Base-by-base conservation (phyloP, 2,329 filamentous ascomycete species). In the Alternaria arbusti region DNA sequence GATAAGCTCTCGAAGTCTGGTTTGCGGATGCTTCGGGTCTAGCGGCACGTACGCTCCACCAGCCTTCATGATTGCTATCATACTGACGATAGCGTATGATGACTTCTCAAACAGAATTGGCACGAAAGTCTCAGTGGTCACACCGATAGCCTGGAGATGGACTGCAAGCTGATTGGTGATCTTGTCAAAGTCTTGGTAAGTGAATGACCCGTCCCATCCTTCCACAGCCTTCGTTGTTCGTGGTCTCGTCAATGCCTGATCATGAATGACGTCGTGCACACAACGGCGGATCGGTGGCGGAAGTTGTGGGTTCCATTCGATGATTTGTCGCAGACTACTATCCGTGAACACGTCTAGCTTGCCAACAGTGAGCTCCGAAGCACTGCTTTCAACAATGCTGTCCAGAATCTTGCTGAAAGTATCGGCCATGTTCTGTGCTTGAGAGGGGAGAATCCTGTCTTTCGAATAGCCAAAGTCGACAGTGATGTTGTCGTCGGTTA, bases 51-150 rank as follows among this genome's bases (percentile, higher is more conserved):
- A 80, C 15, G 77, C 76, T 8, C 72, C 77, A n/a, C 78, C 77
- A 10, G 77, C 76, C 59, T 80, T 80, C 74, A 79, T 75, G 65
- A 79, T 75, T 2, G 75, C 74, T 26, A 79, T 75, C 70, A 79
- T 79, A 22, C 70, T 68, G 20, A 80, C 64, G 46, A 79, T 70
- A 15, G 73, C 71, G 68, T 70, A 76, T 3, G 69, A 68, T 2
- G 72, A 77, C 61, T 80, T 80, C 17, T 79, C 77, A 59, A 80
- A 78, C n/a, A 76, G 59, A 20, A 80, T 75, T 9, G 77, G 76
- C n/a, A 79, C 75, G 22, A 78, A 73, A 1, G 70, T 74, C 54
- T 78, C 75, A 1, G 74, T 71, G 1, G 64, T 59, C 17, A 78
- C 66, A 13, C 76, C 75, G 32, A 73, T 61, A 6, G 61, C 59